Percentiles rank a stretch among this genome's conserved stretches.
phyloP scores from a whole-genome alignment of 2,329 filamentous ascomycete genomes.

The Didymosphaeria variabile region DNA sequence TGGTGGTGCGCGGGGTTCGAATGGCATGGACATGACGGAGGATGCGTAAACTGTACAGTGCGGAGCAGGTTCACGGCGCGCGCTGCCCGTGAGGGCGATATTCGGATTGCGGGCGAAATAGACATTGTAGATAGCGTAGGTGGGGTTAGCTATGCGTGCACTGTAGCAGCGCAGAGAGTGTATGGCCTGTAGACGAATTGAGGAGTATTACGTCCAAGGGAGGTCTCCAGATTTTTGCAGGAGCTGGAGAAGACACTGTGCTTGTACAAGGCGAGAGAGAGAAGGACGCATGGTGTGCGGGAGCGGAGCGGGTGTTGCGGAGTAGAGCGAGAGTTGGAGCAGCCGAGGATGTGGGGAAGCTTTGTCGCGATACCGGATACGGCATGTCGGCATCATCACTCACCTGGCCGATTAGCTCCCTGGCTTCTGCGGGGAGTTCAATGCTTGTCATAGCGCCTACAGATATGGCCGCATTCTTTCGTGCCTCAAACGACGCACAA shows the following conservation, averaged over 20 bases:
- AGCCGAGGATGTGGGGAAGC: conserved; percentile 14
- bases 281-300: not conserved
- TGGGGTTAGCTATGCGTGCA: conserved; percentile 1
- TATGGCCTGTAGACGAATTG: not conserved
- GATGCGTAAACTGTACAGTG: conserved; percentile 90
- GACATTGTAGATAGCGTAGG: conserved; percentile 20
- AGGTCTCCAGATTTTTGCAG: not conserved
- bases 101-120: conserved; percentile 38
- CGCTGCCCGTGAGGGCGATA: conserved; percentile 57
- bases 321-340: conserved; percentile 10
- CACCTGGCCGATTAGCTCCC: no score
- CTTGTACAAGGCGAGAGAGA: not conserved
- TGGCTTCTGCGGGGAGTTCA: no score
- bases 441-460: no score
- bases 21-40: conserved; percentile 93
- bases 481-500: no score
- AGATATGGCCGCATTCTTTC: no score
- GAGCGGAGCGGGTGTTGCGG: conserved; percentile 7
- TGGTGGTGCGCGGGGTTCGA: conserved; percentile 84
- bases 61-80: conserved; percentile 78
- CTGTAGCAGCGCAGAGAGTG: not conserved
- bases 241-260: not conserved
- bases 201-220: not conserved
- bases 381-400: not conserved
- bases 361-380: conserved; percentile 5